Conservation (phyloP, 2,329 filamentous ascomycete genomes). For the Verticillium nubilum region DNA sequence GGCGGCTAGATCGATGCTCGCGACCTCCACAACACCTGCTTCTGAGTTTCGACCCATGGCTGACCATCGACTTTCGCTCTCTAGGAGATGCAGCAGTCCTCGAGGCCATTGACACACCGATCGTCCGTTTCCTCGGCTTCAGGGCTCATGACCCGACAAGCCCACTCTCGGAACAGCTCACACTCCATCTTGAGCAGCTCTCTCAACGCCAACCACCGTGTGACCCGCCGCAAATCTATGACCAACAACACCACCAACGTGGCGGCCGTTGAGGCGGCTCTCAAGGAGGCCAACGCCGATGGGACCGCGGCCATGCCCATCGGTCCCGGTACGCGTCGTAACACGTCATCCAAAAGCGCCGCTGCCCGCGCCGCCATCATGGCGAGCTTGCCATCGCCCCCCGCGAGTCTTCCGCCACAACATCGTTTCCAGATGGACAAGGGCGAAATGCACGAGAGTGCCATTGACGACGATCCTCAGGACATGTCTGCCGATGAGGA, state of each 20-base stretch:
- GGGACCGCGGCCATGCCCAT: conserved; percentile 52
- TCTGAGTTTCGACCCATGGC: conserved; percentile 17
- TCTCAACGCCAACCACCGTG: conserved; percentile 75
- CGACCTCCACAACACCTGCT: not conserved
- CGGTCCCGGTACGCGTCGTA: conserved; percentile 54
- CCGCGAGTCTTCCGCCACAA: conserved; percentile 58
- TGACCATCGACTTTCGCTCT: conserved; percentile 25
- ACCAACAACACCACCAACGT: conserved; percentile 69
- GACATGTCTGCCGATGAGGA: conserved; percentile 53
- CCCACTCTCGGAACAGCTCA: conserved; percentile 70
- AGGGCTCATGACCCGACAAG: conserved; percentile 52
- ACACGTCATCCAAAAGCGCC: conserved; percentile 61
- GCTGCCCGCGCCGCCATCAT: conserved; percentile 46
- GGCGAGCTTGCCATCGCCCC: conserved; percentile 57
- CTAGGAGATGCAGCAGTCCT: conserved; percentile 57
- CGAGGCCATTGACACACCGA: conserved; percentile 62
- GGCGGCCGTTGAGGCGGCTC: conserved; percentile 67
- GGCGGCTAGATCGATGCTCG: not conserved
- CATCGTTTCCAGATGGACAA: conserved; percentile 46
- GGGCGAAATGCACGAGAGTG: conserved; percentile 50
- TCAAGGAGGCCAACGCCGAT: conserved; percentile 62
- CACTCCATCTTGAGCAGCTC: conserved; percentile 74
- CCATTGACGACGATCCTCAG: conserved; percentile 63
- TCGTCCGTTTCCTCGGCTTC: conserved; percentile 54
- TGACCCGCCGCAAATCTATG: conserved; percentile 92